Evolutionary conservation across 768 basidiomycete species (phyloP), one percentile per base, ranked within the genome.

Genomic region (Boletus rubescentipes): DNA sequence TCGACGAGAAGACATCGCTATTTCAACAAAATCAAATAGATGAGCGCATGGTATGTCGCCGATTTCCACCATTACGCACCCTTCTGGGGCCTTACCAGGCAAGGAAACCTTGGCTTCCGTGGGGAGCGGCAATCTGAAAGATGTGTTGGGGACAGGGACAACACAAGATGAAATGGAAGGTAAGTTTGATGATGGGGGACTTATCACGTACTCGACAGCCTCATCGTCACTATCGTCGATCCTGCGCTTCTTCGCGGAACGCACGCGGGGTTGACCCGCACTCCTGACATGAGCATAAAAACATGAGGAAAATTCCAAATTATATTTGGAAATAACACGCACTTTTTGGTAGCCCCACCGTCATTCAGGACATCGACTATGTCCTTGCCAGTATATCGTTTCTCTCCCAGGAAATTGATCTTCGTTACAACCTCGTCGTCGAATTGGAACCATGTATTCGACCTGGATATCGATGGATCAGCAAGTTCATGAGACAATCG

Each of bases 391-490:
- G 56, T 61, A 37, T 65, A 61, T 44, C 65, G 64, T 51, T 79
- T 80, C 51, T 82, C 78, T 29, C 79, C 79, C 4, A 86, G 73
- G 26, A 76, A 71, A 45, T 80, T 74, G 51, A 87, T 82, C 61
- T 77, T 80, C 0, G 84, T 85, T 5, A 96, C 91, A 5, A 72
- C 71, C 67, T 98, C 96, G 65, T 98, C 96, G 61, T 96, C 94
- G 72, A 93, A 98, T 55, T 88, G 85, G 66, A 86, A 95, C 95
- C 96, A 98, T 16, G 85, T 77, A 37, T 78, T 69, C 44, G 77
- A 78, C 46, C 89, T 92, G 54, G 34, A 30, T 41, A 44, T 34
- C 35, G 51, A 18, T n/a, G 26, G 16, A 45, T 60, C 21, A 61
- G 51, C 16, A 29, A 41, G 44, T 44, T 37, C 40, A 21, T 29